Conservation (phyloP, 2,329 filamentous ascomycete genomes). For the Alternaria sp. region DNA sequence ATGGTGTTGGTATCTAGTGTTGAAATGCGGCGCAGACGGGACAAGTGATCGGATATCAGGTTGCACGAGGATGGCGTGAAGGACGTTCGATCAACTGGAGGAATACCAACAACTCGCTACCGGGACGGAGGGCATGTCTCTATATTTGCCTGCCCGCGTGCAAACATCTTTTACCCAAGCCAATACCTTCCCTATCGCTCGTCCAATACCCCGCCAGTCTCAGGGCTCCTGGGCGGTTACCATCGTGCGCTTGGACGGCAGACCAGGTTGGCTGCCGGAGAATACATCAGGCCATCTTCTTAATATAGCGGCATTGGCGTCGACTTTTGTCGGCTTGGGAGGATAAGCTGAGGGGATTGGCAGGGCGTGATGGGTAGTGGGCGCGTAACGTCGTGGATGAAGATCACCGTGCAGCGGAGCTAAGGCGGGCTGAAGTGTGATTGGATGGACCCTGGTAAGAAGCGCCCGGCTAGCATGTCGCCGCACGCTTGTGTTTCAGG, state of each 20-base stretch:
- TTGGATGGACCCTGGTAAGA: conserved; percentile 36
- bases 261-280: conserved; percentile 34
- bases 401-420: conserved; percentile 43
- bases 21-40: conserved; percentile 24
- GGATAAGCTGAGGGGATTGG: conserved; percentile 42
- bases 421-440: conserved; percentile 25
- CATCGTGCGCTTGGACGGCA: conserved; percentile 37
- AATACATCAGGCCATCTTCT: conserved; percentile 31
- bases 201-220: conserved; percentile 38
- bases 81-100: conserved; percentile 42
- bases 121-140: conserved; percentile 37
- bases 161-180: conserved; percentile 32
- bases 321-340: conserved; percentile 37
- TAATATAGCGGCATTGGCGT: conserved; percentile 43
- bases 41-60: conserved; percentile 30
- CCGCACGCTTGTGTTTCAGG: conserved; percentile 40
- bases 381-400: conserved; percentile 46
- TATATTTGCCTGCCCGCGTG: conserved; percentile 45
- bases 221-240: conserved; percentile 39
- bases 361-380: conserved; percentile 29
- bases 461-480: conserved; percentile 38
- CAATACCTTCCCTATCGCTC: conserved; percentile 29
- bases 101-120: conserved; percentile 36
- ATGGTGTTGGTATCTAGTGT: conserved; percentile 32
- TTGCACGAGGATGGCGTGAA: conserved; percentile 44